A percentile compares a stretch with the other conserved stretches of the same genome.
These are phyloP conservation scores for Naganishia onofrii DNA, from an alignment of 768 basidiomycete species.

Conservation along the genomic window DNA sequence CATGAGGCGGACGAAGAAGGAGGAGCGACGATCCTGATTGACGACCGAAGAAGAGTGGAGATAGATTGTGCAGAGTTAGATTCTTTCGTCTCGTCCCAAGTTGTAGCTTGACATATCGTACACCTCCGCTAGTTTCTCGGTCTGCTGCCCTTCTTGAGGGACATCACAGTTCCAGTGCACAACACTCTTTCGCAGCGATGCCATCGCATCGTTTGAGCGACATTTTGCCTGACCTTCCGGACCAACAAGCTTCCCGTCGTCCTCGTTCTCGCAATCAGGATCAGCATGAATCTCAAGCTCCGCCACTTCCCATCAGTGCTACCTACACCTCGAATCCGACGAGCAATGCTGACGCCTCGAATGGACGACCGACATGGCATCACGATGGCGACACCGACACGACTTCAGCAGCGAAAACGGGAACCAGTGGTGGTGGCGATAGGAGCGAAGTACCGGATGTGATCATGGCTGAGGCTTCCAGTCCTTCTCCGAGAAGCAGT, in stretches of 20 bases:
- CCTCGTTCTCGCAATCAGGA: neutral
- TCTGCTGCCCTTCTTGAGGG: too few species aligned
- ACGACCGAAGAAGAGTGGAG: too few species aligned
- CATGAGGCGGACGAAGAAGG: too few species aligned
- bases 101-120: too few species aligned
- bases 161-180: neutral
- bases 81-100: too few species aligned
- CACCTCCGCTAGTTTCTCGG: neutral
- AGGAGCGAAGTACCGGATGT: neutral
- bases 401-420: neutral
- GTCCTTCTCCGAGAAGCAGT: neutral
- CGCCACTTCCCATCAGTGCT: neutral
- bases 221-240: neutral
- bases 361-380: neutral
- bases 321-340: too few species aligned
- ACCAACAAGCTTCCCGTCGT: neutral
- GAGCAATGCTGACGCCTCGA: neutral
- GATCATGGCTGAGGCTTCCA: neutral
- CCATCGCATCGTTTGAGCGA: slow-evolving; percentile 2
- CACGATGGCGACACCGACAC: neutral
- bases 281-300: too few species aligned
- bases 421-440: neutral
- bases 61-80: too few species aligned
- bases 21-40: too few species aligned
- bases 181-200: neutral